Evolutionary conservation across 345 rosid species (phyloP).

Genomic region (Luvunga scandens): DNA sequence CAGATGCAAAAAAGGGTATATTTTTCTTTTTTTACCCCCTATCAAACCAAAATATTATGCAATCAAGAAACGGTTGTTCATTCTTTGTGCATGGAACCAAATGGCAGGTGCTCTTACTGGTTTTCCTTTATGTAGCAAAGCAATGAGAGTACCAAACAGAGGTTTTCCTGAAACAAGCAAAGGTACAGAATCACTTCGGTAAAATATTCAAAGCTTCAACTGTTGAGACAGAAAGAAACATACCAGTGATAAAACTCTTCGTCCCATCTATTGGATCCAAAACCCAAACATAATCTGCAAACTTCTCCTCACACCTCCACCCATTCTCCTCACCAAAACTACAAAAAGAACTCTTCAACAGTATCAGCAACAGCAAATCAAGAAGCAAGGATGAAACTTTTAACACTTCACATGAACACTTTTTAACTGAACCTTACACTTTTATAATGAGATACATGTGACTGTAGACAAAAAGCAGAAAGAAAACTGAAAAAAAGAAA

Average conservation of each 20-base stretch:
- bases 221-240: neutral
- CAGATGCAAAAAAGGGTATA: neutral
- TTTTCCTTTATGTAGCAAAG: slow-evolving; percentile 70
- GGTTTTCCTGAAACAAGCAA: slow-evolving; percentile 70
- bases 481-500: neutral
- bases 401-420: neutral
- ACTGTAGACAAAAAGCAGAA: neutral
- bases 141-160: slow-evolving; percentile 83
- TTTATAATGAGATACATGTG: neutral
- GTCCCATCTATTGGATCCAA: slow-evolving; percentile 97
- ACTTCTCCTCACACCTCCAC: slow-evolving; percentile 79
- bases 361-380: slow-evolving; percentile 13
- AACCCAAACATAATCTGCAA: slow-evolving; percentile 94
- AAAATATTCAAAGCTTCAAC: slow-evolving; percentile 10
- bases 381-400: slow-evolving; percentile 1
- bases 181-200: slow-evolving; percentile 8
- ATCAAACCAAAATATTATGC: neutral
- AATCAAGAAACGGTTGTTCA: neutral
- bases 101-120: slow-evolving; percentile 55
- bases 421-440: neutral
- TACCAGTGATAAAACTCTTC: slow-evolving; percentile 92
- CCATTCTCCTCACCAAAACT: slow-evolving; percentile 98
- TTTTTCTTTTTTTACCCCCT: neutral
- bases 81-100: neutral
- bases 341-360: slow-evolving; percentile 28